Conservation (phyloP, 1,139 yeast species). For the Spencermartinsiella ligniputridi region DNA sequence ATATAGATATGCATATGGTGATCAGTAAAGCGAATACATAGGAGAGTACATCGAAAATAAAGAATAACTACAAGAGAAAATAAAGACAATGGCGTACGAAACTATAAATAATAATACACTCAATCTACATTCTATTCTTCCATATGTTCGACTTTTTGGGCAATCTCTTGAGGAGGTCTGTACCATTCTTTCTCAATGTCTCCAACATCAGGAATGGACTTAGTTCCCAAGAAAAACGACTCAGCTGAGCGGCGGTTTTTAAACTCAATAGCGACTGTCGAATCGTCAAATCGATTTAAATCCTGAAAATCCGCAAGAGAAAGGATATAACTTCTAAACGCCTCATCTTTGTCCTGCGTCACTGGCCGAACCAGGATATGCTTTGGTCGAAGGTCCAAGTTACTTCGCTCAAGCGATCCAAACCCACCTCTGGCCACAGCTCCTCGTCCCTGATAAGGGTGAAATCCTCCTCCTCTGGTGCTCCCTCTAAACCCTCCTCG, state of each 20-base stretch:
- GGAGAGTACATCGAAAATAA: not conserved
- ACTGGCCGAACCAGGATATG: constrained; percentile 33
- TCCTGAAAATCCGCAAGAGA: constrained; percentile 18
- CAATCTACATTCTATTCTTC: not conserved
- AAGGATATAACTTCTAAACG: constrained; percentile 26
- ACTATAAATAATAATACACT: not conserved
- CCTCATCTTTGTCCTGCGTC: constrained; percentile 31
- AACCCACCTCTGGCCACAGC: constrained; percentile 23
- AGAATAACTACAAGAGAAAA: not conserved
- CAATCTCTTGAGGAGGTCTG: constrained; percentile 10
- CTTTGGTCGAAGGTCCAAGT: constrained; percentile 39
- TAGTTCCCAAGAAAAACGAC: constrained; percentile 29
- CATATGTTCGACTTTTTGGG: not conserved
- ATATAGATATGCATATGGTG: no score
- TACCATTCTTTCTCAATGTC: constrained; percentile 32
- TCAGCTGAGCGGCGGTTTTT: constrained; percentile 42
- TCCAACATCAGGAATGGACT: constrained; percentile 32
- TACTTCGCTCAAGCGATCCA: constrained; percentile 23
- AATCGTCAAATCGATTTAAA: constrained; percentile 12
- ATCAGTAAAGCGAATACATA: no score
- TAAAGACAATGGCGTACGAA: not conserved
- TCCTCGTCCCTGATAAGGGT: constrained; percentile 20
- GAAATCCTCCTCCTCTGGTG: constrained; percentile 24
- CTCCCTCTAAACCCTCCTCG: not conserved
- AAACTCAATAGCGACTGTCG: constrained; percentile 34